phyloP scores from a whole-genome alignment of 1,284 basidiomycete genomes.

The Omphalotus olearius region DNA sequence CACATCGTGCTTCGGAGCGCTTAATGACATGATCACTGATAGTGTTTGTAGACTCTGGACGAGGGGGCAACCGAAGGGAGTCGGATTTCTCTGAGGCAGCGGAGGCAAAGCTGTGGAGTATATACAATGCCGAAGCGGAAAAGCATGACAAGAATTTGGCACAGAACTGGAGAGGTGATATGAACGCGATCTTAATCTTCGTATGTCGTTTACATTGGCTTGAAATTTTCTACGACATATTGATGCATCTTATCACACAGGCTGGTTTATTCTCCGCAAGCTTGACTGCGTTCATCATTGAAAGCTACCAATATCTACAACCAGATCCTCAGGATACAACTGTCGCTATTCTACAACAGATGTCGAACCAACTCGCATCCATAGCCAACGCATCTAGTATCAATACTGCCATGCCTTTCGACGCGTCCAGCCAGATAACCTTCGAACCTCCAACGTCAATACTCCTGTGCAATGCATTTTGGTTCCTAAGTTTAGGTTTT shows the following conservation, averaged over 20 bases:
- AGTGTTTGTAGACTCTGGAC: too few relatives aligned
- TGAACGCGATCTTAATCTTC: conserved; percentile 7
- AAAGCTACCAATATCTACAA: conserved; percentile 10
- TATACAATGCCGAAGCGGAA: conserved; percentile 11
- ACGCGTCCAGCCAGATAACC: too few relatives aligned
- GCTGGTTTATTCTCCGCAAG: conserved; percentile 14
- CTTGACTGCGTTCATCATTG: conserved; percentile 14
- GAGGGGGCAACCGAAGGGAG: too few relatives aligned
- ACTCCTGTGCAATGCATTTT: conserved; percentile 7
- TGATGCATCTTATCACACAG: not conserved
- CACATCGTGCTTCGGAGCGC: too few relatives aligned
- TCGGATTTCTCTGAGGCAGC: conserved; percentile 4
- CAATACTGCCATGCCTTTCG: not conserved
- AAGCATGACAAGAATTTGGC: conserved; percentile 7
- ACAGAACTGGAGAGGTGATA: conserved; percentile 10
- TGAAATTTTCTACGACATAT: too few relatives aligned
- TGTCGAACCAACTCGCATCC: conserved; percentile 8
- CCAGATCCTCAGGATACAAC: conserved; percentile 6
- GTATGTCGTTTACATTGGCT: not conserved
- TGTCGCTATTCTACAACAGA: conserved; percentile 3
- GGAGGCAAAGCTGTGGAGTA: conserved; percentile 3
- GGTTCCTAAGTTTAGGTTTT: conserved; percentile 11
- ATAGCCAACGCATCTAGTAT: not conserved
- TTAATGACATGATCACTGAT: too few relatives aligned
- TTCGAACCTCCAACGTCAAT: not conserved